These are phyloP conservation scores for Trypanosoma congolense DNA, from an alignment of 208 protist species.

Conservation along the genomic window DNA sequence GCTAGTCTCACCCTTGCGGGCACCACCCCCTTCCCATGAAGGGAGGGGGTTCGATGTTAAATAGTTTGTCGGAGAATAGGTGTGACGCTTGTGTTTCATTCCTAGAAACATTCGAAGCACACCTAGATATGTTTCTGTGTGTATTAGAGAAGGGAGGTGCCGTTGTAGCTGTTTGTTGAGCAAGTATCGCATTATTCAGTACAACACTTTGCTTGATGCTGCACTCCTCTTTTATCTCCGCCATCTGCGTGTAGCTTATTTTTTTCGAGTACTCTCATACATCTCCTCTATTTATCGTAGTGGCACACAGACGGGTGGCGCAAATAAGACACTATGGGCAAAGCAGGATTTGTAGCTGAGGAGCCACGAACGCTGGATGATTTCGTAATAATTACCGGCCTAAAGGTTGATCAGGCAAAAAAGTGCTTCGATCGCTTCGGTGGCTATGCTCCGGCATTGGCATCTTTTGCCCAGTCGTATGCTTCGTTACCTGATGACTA, in stretches of 20 bases:
- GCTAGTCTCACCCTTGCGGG: background rate
- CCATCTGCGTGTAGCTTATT: no score
- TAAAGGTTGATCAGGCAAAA: slow-evolving; percentile 44
- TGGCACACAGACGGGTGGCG: no score
- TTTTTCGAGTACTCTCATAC: no score
- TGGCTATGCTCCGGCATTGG: slow-evolving; percentile 58
- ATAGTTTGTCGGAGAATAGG: slow-evolving; percentile 2
- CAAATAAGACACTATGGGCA: background rate
- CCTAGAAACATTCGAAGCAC: background rate
- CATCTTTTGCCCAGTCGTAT: slow-evolving; percentile 76
- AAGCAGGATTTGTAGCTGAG: slow-evolving; percentile 8
- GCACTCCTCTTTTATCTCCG: no score
- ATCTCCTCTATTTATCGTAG: no score
- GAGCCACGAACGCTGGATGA: slow-evolving; percentile 30
- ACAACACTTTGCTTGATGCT: no score
- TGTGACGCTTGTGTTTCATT: background rate
- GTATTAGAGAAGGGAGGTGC: no score
- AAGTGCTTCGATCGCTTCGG: slow-evolving; percentile 57
- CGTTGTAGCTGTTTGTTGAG: no score
- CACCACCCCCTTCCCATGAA: no score
- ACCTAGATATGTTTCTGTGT: background rate
- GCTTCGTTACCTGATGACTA: slow-evolving; percentile 37
- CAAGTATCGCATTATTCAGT: no score
- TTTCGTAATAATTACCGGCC: slow-evolving; percentile 56
- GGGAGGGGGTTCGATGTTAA: background rate